Percentiles rank a stretch among this genome's conserved stretches.
Evolutionary conservation across 202 grass and related monocot species (phyloP).

Genomic region (Tripidium arundinaceum): DNA sequence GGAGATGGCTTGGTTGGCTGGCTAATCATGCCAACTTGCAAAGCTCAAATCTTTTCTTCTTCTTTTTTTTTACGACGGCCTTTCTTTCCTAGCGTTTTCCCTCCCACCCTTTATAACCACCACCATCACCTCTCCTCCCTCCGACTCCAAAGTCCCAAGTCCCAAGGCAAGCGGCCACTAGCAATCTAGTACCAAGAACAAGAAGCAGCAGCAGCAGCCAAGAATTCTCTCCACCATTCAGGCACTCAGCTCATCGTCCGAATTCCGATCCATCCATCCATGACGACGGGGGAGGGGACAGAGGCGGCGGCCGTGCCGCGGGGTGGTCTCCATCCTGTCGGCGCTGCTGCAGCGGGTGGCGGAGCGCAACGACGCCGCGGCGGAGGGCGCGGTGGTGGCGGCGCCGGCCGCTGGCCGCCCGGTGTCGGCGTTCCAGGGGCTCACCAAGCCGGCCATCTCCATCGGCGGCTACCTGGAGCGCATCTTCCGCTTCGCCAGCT

Average conservation of each 20-base stretch:
- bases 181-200: neutral
- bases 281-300: slow-evolving; percentile 41
- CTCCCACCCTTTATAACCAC: slow-evolving; percentile 66
- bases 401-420: neutral
- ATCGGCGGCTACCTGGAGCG: slow-evolving; percentile 86
- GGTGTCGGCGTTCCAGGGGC: slow-evolving; percentile 74
- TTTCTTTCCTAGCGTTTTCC: slow-evolving; percentile 25
- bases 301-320: slow-evolving; percentile 56
- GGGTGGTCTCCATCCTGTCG: slow-evolving; percentile 86
- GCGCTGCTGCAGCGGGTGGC: slow-evolving; percentile 70
- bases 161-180: neutral
- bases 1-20: neutral
- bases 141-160: neutral
- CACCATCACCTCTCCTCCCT: slow-evolving; percentile 30
- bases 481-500: slow-evolving; percentile 86
- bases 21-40: slow-evolving; percentile 37
- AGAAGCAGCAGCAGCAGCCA: neutral
- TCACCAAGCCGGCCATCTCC: slow-evolving; percentile 87
- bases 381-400: no score
- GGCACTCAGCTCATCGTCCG: no score
- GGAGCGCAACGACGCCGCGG: slow-evolving; percentile 62
- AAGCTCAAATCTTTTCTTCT: neutral
- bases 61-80: neutral
- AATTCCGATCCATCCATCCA: neutral
- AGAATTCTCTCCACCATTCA: neutral